These are phyloP conservation scores for Phaffia rhodozyma DNA, from an alignment of 1,284 basidiomycete species.

Conservation along the genomic window DNA sequence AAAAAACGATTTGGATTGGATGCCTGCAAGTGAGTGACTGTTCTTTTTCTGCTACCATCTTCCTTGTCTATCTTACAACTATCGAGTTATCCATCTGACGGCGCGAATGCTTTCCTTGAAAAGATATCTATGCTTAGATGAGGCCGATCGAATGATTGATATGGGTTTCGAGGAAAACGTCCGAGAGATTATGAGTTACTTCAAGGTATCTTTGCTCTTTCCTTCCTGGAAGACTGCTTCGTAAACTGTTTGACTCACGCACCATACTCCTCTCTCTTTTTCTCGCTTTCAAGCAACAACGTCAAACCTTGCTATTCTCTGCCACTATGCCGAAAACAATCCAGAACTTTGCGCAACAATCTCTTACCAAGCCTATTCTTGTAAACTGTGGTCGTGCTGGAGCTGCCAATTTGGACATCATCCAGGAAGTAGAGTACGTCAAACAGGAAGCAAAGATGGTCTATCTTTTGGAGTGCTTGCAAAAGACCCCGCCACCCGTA, in stretches of 20 bases:
- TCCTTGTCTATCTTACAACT: background rate
- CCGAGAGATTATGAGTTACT: conserved; percentile 95
- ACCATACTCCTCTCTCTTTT: background rate
- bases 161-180: conserved; percentile 98
- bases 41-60: background rate
- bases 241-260: background rate
- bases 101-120: background rate
- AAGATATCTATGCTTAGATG: conserved; percentile 88
- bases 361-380: conserved; percentile 79
- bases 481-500: conserved; percentile 96
- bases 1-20: conserved; percentile 85
- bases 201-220: conserved; percentile 51
- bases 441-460: conserved; percentile 99
- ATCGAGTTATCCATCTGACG: background rate
- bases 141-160: conserved; percentile 98
- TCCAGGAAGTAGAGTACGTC: conserved; percentile 97
- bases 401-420: conserved; percentile 90
- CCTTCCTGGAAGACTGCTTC: background rate
- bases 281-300: conserved; percentile 55
- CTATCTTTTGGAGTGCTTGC: conserved; percentile 89
- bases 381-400: conserved; percentile 98
- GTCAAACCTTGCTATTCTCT: conserved; percentile 93
- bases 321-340: conserved; percentile 99
- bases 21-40: conserved; percentile 53
- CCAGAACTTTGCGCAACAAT: conserved; percentile 94